Evolutionary conservation across 2,329 filamentous ascomycete species (phyloP).

Genomic region (Fusarium drepaniforme): DNA sequence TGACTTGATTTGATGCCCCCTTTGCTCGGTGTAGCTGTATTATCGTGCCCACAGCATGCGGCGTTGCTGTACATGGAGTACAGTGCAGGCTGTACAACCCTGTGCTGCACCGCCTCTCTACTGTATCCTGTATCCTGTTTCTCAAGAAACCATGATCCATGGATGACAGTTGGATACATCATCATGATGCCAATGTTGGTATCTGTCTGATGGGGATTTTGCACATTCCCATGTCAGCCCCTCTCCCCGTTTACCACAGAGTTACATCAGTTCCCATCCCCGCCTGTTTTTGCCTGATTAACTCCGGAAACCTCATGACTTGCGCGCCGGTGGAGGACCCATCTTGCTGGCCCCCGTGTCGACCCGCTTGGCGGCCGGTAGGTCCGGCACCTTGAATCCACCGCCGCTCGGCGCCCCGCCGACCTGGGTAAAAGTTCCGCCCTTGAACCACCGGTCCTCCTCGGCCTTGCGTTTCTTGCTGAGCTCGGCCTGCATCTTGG

Average conservation of each 20-base stretch:
- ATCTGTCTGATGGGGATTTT: slow-evolving; percentile 25
- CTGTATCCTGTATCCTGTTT: background rate
- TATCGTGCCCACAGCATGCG: background rate
- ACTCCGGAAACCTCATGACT: slow-evolving; percentile 22
- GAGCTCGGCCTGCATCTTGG: slow-evolving; percentile 89
- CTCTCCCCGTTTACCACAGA: background rate
- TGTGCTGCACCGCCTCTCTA: slow-evolving; percentile 2
- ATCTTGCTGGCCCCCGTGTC: slow-evolving; percentile 52
- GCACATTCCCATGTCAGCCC: slow-evolving; percentile 31
- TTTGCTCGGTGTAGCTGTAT: slow-evolving; percentile 15
- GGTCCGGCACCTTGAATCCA: slow-evolving; percentile 85
- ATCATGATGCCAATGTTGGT: slow-evolving; percentile 33
- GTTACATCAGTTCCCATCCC: background rate
- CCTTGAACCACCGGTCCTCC: slow-evolving; percentile 96
- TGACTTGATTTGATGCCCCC: background rate
- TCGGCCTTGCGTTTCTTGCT: slow-evolving; percentile 93
- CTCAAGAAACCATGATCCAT: slow-evolving; percentile 18
- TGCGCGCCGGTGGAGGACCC: slow-evolving; percentile 48
- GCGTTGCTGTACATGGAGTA: background rate
- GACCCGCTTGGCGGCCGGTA: slow-evolving; percentile 81
- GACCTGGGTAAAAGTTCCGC: slow-evolving; percentile 95
- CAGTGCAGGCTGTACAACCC: background rate
- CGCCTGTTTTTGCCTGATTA: background rate
- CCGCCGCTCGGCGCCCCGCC: slow-evolving; percentile 64
- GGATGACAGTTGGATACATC: slow-evolving; percentile 14